Evolutionary conservation across 169 alveolate genomes (phyloP).

Genomic region (Plasmodium gonderi): DNA sequence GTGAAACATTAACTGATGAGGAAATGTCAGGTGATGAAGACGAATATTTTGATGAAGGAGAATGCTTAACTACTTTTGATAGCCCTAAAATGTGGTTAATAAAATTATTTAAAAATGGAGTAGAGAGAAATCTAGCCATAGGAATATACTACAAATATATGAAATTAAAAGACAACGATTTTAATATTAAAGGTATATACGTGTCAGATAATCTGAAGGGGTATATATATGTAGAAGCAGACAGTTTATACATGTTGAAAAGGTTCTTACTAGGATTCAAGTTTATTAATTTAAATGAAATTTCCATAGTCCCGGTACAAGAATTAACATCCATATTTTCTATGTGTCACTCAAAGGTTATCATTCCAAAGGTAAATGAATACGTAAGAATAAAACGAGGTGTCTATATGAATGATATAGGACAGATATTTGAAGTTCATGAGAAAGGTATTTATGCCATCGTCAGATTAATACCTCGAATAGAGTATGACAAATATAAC

Average conservation of each 20-base stretch:
- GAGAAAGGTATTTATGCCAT: conserved; percentile 85
- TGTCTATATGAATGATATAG: conserved; percentile 86
- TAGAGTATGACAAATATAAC: conserved; percentile 62
- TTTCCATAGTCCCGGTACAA: conserved; percentile 87
- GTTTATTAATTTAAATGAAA: conserved; percentile 80
- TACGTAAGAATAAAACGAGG: conserved; percentile 88
- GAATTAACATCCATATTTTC: conserved; percentile 88
- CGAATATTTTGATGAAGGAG: conserved; percentile 48
- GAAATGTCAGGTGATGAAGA: conserved; percentile 58
- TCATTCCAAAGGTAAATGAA: conserved; percentile 85
- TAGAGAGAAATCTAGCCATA: conserved; percentile 84
- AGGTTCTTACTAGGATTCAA: conserved; percentile 86
- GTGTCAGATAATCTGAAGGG: conserved; percentile 88
- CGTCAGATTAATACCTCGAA: conserved; percentile 87
- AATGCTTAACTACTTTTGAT: conserved; percentile 64
- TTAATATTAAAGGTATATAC: conserved; percentile 86
- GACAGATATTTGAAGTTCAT: conserved; percentile 88
- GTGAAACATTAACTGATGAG: conserved; percentile 79
- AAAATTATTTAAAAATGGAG: conserved; percentile 79
- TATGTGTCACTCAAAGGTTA: conserved; percentile 82
- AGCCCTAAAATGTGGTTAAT: conserved; percentile 90
- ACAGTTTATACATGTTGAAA: conserved; percentile 81
- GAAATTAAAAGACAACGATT: conserved; percentile 81
- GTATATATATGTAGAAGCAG: conserved; percentile 88
- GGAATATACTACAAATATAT: conserved; percentile 84